These are phyloP conservation scores for Vicia faba DNA, from an alignment of 306 rosid genomes.

Conservation along the genomic window DNA sequence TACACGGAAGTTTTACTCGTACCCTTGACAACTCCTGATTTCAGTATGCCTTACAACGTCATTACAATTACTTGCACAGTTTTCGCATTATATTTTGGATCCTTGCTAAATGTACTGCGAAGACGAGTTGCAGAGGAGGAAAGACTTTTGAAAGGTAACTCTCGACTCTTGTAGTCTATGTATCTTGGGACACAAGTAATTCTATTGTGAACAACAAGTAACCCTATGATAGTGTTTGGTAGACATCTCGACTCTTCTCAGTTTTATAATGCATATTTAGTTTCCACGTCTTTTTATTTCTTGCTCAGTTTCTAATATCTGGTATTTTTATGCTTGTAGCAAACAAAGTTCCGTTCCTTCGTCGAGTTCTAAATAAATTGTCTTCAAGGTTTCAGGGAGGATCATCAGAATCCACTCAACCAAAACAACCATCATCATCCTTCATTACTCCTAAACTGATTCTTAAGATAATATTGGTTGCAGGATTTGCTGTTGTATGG, in stretches of 20 bases:
- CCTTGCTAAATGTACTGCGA: constrained; percentile 79
- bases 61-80: constrained; percentile 92
- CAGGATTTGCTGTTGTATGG: constrained; percentile 75
- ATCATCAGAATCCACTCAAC: constrained; percentile 46
- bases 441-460: constrained; percentile 54
- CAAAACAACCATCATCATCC: constrained; percentile 46
- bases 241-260: not conserved
- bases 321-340: constrained; percentile 45
- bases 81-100: constrained; percentile 88
- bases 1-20: constrained; percentile 90
- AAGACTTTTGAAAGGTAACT: constrained; percentile 67
- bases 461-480: constrained; percentile 56
- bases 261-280: not conserved
- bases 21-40: constrained; percentile 94
- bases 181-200: constrained; percentile 12
- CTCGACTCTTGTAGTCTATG: constrained; percentile 12
- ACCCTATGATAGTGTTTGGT: not conserved
- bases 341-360: constrained; percentile 42
- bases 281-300: not conserved
- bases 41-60: constrained; percentile 97
- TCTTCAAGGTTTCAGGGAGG: constrained; percentile 62
- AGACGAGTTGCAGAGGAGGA: constrained; percentile 89
- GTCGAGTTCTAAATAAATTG: constrained; percentile 45
- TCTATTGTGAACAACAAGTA: constrained; percentile 1
- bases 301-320: constrained; percentile 34